Percentiles rank a stretch among this genome's conserved stretches.
Evolutionary conservation across 2,329 filamentous ascomycete genomes (phyloP).

Genomic region (Lecanicillium sp.): DNA sequence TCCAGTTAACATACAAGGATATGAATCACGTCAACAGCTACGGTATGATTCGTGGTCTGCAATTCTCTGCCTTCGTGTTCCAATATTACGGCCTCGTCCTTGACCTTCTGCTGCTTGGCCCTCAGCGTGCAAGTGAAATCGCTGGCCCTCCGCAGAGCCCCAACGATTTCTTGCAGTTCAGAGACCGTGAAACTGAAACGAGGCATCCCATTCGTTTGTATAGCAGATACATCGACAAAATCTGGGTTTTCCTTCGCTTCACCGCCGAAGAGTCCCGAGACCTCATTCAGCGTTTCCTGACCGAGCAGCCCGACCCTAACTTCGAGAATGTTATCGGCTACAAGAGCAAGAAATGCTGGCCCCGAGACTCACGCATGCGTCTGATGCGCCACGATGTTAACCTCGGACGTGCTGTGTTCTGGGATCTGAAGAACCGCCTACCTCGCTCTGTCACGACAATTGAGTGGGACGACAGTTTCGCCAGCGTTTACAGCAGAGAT

Average conservation of each 20-base stretch:
- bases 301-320: slow-evolving; percentile 96
- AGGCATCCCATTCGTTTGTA: slow-evolving; percentile 96
- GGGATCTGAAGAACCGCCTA: slow-evolving; percentile 95
- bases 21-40: slow-evolving; percentile 99
- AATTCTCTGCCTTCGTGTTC: slow-evolving; percentile 98
- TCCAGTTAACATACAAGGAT: slow-evolving; percentile 98
- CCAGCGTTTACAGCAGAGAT: slow-evolving; percentile 95
- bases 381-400: slow-evolving; percentile 99
- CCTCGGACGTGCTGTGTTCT: slow-evolving; percentile 93
- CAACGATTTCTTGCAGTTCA: slow-evolving; percentile 97
- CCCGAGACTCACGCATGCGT: slow-evolving; percentile 93
- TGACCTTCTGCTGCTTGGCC: slow-evolving; percentile 82
- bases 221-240: slow-evolving; percentile 94
- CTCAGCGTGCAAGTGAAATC: slow-evolving; percentile 96
- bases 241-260: slow-evolving; percentile 97
- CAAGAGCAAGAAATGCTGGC: slow-evolving; percentile 99
- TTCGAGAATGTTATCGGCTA: slow-evolving; percentile 99
- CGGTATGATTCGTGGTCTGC: slow-evolving; percentile 93
- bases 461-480: slow-evolving; percentile 98
- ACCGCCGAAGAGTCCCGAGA: slow-evolving; percentile 90
- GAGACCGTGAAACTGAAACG: slow-evolving; percentile 84
- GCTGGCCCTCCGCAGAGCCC: slow-evolving; percentile 88
- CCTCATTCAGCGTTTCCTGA: slow-evolving; percentile 93
- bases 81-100: slow-evolving; percentile 97
- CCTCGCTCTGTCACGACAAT: slow-evolving; percentile 94